These are phyloP conservation scores for Hepatocystis sp. DNA, from an alignment of 169 alveolate genomes.

Conservation along the genomic window DNA sequence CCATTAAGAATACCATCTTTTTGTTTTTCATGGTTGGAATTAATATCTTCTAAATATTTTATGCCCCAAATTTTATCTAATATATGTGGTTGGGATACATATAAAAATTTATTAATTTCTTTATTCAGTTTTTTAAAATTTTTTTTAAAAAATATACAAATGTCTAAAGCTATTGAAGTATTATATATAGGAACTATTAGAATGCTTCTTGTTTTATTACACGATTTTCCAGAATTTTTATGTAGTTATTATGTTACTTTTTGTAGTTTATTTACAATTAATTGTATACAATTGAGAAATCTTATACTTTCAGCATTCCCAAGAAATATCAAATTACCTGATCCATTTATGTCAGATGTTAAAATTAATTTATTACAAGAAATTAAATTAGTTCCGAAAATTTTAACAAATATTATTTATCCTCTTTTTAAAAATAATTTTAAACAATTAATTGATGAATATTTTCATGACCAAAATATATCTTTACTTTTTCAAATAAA, in stretches of 20 bases:
- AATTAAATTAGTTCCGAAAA: slow-evolving; percentile 89
- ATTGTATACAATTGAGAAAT: slow-evolving; percentile 95
- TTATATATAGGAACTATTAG: slow-evolving; percentile 83
- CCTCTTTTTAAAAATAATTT: slow-evolving; percentile 76
- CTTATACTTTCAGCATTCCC: slow-evolving; percentile 96
- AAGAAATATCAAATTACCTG: slow-evolving; percentile 92
- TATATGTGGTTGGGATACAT: slow-evolving; percentile 86
- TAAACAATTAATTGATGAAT: slow-evolving; percentile 75
- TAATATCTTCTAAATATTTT: slow-evolving; percentile 79
- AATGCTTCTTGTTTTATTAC: slow-evolving; percentile 91
- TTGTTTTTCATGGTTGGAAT: slow-evolving; percentile 76
- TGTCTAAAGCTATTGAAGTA: slow-evolving; percentile 74
- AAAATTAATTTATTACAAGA: slow-evolving; percentile 93
- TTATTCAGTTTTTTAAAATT: slow-evolving; percentile 82
- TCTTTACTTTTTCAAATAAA: slow-evolving; percentile 32
- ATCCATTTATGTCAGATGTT: slow-evolving; percentile 92
- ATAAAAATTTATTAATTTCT: slow-evolving; percentile 83
- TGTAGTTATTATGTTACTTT: slow-evolving; percentile 94
- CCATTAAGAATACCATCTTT: slow-evolving; percentile 69
- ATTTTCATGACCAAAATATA: slow-evolving; percentile 81
- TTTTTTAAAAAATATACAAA: slow-evolving; percentile 75
- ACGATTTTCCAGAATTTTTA: slow-evolving; percentile 98
- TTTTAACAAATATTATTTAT: slow-evolving; percentile 76
- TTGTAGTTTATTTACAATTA: slow-evolving; percentile 93
- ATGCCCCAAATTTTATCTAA: slow-evolving; percentile 90